phyloP scores from a whole-genome alignment of 495 filamentous ascomycete genomes.

The Collariella sp. region DNA sequence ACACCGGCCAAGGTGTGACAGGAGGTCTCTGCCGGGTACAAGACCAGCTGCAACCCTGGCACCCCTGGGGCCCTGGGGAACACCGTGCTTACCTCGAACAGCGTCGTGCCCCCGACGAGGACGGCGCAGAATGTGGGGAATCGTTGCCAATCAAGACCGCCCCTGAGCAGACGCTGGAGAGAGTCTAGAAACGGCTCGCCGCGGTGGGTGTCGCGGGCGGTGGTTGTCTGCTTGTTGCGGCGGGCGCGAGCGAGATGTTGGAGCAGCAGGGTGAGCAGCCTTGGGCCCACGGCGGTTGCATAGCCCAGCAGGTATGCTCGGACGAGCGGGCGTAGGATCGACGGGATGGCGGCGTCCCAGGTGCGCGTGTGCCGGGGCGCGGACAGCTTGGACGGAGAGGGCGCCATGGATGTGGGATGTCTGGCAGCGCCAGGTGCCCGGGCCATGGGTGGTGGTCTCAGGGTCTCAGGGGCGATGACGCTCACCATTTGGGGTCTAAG shows the following conservation, averaged over 20 bases:
- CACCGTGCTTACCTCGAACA: conserved; percentile 47
- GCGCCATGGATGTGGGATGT: no score
- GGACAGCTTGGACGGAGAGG: neutral
- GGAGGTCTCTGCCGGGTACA: neutral
- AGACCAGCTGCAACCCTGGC: neutral
- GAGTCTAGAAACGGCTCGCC: conserved; percentile 33
- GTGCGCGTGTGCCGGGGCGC: conserved; percentile 15
- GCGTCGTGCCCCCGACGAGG: conserved; percentile 65
- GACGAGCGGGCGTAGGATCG: conserved; percentile 50
- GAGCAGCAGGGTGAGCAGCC: conserved; percentile 50
- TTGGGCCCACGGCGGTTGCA: conserved; percentile 59
- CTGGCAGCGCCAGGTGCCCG: no score
- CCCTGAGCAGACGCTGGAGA: conserved; percentile 35
- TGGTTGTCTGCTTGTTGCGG: conserved; percentile 33
- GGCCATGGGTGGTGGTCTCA: no score
- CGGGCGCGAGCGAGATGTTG: conserved; percentile 33
- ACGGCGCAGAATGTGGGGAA: conserved; percentile 79
- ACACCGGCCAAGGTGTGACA: neutral
- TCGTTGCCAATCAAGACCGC: conserved; percentile 45
- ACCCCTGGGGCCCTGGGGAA: neutral
- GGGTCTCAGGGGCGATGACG: no score
- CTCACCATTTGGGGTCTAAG: no score
- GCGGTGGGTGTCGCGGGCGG: neutral
- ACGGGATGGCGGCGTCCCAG: conserved; percentile 34
- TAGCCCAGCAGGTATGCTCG: conserved; percentile 71